Evolutionary conservation across 2,329 filamentous ascomycete genomes (phyloP), one percentile per base, ranked within the genome.

Genomic region (Dichotomopilus funicola): DNA sequence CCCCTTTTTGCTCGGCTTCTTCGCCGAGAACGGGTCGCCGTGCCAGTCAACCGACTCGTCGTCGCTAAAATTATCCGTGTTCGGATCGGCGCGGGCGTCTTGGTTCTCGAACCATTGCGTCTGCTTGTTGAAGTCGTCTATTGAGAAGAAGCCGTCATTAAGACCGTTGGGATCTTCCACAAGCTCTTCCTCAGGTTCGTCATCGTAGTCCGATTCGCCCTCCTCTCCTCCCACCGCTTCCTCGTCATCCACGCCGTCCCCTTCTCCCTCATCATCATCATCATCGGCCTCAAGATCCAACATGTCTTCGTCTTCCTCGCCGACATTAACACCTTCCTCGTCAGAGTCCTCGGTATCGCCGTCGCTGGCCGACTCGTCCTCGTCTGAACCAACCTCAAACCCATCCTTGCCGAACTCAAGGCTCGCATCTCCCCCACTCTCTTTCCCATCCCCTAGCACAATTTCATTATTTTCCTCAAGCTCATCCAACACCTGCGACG

Each of bases 81-180:
- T 85, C 40, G 83, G 82, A 62, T 92, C 89, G 34, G 87, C 90
- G 60, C 81, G 79, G 34, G 82, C 81, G 69, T 97, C 92, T 70
- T 91, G 87, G 61, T 89, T 84, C 71, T 99, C 94, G 49, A 96
- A 84, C 67, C 87, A 87, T 65, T 95, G 89, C 1, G 91, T 89
- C 68, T 95, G 89, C 68, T 87, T 89, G 77, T 99, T 99, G 80
- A 99, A 99, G 57, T 95, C 85, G 65, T 97, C 91, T 65, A 99
- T 92, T 12, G 90, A 95, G 74, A 99, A 99, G 75, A 99, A 99
- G 5, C 91, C 92, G 67, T 99, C 94, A 66, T 99, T 97, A 36
- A 99, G 81, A 6, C 91, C 90, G 66, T 94, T 79, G 4, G 85
- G 84, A 66, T 97, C 91, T 63, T 85, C 78, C 7, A 83, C 74